Base-by-base conservation (phyloP, 2,329 filamentous ascomycete genomes). In the Didymosphaeria variabile region DNA sequence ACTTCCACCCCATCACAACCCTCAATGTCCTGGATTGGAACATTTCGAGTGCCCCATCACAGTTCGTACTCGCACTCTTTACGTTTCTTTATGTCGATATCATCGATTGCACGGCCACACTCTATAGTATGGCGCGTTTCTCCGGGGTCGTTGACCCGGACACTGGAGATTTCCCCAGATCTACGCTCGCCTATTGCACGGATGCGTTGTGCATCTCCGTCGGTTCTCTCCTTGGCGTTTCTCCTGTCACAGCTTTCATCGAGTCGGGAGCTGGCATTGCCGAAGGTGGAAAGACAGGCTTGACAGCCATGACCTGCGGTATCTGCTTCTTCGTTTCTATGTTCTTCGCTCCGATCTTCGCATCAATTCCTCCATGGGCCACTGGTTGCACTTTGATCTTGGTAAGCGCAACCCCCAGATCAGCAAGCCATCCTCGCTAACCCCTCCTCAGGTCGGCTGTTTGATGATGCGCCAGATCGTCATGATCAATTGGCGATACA, bases 11-110 rank as follows among this genome's bases (percentile, higher is more conserved):
- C 10, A 94, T 96, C 72, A 75, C 85, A 44, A 90, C 87, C 1
- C 84, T 96, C 12, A 87, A 86, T 47, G 91, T 88, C 0, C 89
- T 93, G 72, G 84, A 93, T 59, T 97, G 91, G 90, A 81, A 91
- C 67, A 82, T 96, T 23, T 77, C 83, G 3, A 81, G 83, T 7
- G 87, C 91, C 54, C 88, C 90, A 12, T 87, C 87, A 4, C 89
- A 95, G 69, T 96, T 96, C 70, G 90, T 88, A 17, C 84, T 95
- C 54, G 93, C 93, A 0, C 87, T 97, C 57, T 89, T 96, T 76
- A 96, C 93, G 1, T 96, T 97, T 55, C 80, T 96, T n/a, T 96
- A 96, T 70, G 92, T 96, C 67, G 93, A 97, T 73, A 94, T 97
- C 62, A 88, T 97, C 55, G 93, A 96, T 79, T 91, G 89, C 66